Evolutionary conservation across 805 yeast genomes (phyloP), one percentile per base, ranked within the genome.

Genomic region (Starmerella apis): DNA sequence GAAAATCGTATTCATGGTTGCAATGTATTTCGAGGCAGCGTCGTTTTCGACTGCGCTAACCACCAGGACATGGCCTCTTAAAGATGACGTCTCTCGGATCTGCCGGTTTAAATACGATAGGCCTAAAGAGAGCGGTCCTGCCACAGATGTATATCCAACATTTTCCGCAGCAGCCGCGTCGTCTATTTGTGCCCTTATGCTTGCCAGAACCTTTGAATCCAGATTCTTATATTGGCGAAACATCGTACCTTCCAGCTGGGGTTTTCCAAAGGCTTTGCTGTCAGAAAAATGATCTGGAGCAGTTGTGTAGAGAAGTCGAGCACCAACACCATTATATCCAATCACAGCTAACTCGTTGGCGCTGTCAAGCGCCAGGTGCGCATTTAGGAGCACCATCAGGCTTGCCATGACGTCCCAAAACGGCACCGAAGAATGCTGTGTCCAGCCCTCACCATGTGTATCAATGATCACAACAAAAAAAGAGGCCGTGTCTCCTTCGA

Each of bases 1-100:
- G 68, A 92, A 92, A 27, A 92, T 90, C 52, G 92, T 76, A 65
- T 92, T 92, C 97, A 92, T 92, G 39, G 86, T 80, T 4, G 96
- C 84, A 39, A 90, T 85, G 64, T 92, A 94, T 51, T 85, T 86
- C 47, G 86, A 71, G 4, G 86, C 78, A 49, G 78, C 80, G 59
- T 86, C 87, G 54, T 79, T 86, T 8, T 48, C 51, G 56, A 81
- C 78, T 23, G 86, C 75, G 52, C 80, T 78, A 3, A 83, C 63
- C 11, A 81, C 72, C 52, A 84, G 59, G 6, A 83, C 68, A 43
- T 88, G 73, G 0, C 96, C 80, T 45, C 82, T 80, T 51, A 83
- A 64, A 39, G 67, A 65, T 20, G 73, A 60, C 23, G 60, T 62
- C 14, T 68, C 73, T 11, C 75, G 77, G 18, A 75, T 66, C 24